phyloP scores from a whole-genome alignment of 2,329 filamentous ascomycete species.

The Botryotinia calthae region DNA sequence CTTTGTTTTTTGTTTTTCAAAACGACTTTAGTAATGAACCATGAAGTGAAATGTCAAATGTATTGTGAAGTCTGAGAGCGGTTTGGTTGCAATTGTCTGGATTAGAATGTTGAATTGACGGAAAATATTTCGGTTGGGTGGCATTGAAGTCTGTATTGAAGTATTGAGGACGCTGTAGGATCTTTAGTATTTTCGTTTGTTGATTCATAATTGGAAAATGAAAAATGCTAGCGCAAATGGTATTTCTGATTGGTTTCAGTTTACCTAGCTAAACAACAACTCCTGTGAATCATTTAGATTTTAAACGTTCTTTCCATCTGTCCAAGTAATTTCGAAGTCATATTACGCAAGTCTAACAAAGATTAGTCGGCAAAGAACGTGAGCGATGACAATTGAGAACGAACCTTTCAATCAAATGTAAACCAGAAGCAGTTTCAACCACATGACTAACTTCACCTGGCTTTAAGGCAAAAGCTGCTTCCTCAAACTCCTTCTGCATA shows the following conservation, averaged over 20 bases:
- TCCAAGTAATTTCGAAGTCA: background rate
- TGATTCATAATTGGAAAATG: background rate
- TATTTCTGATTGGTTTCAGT: background rate
- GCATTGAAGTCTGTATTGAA: background rate
- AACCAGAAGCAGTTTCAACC: constrained; percentile 87
- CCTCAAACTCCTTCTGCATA: constrained; percentile 99
- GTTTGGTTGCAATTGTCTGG: background rate
- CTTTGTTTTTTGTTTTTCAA: background rate
- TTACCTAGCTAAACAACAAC: background rate
- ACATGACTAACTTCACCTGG: constrained; percentile 82
- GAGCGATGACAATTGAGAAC: background rate
- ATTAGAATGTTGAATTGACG: background rate
- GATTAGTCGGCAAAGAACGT: background rate
- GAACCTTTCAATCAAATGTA: constrained; percentile 94
- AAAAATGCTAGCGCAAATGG: background rate
- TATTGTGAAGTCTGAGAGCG: background rate
- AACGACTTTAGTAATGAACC: too few relatives aligned
- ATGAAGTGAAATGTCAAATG: background rate
- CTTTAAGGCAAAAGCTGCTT: constrained; percentile 86
- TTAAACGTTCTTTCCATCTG: background rate
- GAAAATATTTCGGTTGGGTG: background rate
- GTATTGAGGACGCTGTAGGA: background rate
- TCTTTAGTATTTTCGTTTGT: background rate
- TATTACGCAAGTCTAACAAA: constrained; percentile 17
- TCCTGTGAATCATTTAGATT: background rate